phyloP scores from a whole-genome alignment of 164 flowering plant genomes.

The Stephania yunnanensis region DNA sequence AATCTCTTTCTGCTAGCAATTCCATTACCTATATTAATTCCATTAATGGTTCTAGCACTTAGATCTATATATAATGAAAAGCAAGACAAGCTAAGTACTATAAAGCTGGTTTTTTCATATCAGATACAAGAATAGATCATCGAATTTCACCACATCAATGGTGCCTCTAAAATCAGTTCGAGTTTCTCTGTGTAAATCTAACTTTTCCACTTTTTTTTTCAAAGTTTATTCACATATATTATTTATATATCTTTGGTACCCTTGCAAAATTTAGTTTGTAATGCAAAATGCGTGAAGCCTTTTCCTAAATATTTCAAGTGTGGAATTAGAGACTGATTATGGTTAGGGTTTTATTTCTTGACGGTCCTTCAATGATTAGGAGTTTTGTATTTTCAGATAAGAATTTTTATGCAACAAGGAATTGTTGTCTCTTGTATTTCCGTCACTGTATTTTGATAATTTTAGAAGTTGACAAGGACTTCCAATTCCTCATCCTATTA shows the following conservation, averaged over 20 bases:
- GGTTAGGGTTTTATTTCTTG: too few relatives aligned
- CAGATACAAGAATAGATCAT: neutral
- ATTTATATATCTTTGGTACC: neutral
- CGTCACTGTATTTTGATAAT: too few relatives aligned
- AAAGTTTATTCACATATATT: neutral
- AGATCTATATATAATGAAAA: neutral
- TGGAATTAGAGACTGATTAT: too few relatives aligned
- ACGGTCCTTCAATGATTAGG: too few relatives aligned
- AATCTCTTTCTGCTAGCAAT: neutral
- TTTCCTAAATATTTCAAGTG: too few relatives aligned
- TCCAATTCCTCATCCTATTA: too few relatives aligned
- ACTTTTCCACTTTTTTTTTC: neutral
- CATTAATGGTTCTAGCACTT: neutral
- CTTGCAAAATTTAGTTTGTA: too few relatives aligned
- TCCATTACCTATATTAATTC: neutral
- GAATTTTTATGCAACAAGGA: too few relatives aligned
- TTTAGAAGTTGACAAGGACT: too few relatives aligned
- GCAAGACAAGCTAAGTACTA: neutral
- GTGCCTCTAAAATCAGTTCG: neutral
- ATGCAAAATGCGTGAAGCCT: too few relatives aligned
- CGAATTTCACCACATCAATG: neutral
- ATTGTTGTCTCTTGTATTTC: too few relatives aligned
- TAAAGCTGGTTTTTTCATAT: neutral
- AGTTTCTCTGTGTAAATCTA: neutral
- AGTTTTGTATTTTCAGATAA: too few relatives aligned